Evolutionary conservation across 495 filamentous ascomycete species (phyloP), one percentile per base, ranked within the genome.

Genomic region (Alectoria sarmentosa): DNA sequence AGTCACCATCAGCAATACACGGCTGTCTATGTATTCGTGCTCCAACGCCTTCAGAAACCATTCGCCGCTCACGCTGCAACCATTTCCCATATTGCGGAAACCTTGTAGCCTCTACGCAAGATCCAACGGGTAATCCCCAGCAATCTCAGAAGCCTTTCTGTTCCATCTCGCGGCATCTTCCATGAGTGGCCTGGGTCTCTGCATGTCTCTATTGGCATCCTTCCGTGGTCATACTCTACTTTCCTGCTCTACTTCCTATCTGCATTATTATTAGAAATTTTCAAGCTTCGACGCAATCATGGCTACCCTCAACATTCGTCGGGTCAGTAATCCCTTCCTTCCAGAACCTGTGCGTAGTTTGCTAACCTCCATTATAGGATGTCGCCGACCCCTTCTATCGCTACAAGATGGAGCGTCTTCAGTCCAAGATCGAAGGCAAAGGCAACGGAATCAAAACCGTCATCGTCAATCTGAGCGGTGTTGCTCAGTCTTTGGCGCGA

Each of bases 371-470:
- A 36, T 9, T 6, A 8, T 34, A 77, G 76, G 95, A 98, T 90
- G 87, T 96, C 80, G 87, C 86, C 80, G 94, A 98, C 80, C 89
- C 90, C 76, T 98, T 97, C 88, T 98, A 98, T 79, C 94, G 94
- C 78, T 98, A 98, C 86, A 98, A 98, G 85, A 98, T 98, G 94
- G 94, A 98, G 80, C 86, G 84, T 68, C 82, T 98, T 74, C 90
- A 92, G 83, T 96, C 94, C 77, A 98, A 98, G 85, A 94, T 98
- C 73, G 94, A 98, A 79, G 94, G 94, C 77, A 98, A 98, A 80
- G 94, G 94, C 65, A 98, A 98, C 77, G 90, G 90, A 67, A 95
- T 95, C 87, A 94, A 95, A 82, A 93, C 90, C 63, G 90, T 95
- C 73, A 88, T 98, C 71, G 91, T 94, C 85, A 98, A 98, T 78